phyloP scores from a whole-genome alignment of 495 filamentous ascomycete species.

The Penicillium malachiteum region DNA sequence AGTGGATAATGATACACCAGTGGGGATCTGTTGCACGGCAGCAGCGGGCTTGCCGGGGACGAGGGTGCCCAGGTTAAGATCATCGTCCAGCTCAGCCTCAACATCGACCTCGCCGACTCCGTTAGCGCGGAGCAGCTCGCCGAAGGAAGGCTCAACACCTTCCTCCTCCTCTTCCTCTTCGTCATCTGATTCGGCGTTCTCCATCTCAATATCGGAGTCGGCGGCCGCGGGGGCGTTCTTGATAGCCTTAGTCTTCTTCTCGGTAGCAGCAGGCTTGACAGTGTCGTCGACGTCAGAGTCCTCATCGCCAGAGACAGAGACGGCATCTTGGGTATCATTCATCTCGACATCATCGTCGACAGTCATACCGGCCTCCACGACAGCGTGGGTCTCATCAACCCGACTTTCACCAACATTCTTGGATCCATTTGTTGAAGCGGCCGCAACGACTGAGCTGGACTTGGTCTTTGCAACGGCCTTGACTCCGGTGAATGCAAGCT shows the following conservation, averaged over 20 bases:
- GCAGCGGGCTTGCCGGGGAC: conserved; percentile 40
- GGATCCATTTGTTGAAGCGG: conserved; percentile 54
- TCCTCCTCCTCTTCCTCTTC: conserved; percentile 48
- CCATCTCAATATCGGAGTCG: conserved; percentile 46
- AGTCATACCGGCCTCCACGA: conserved; percentile 53
- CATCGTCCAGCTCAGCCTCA: conserved; percentile 50
- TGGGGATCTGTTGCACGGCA: conserved; percentile 56
- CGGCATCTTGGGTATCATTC: conserved; percentile 45
- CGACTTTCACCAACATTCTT: conserved; percentile 58
- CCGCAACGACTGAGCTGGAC: conserved; percentile 40
- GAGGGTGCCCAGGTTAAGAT: conserved; percentile 38
- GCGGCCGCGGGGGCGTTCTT: conserved; percentile 29
- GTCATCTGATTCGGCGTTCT: conserved; percentile 38
- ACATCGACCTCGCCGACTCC: conserved; percentile 74
- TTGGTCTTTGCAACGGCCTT: conserved; percentile 50
- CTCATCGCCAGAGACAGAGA: conserved; percentile 36
- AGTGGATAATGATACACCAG: conserved; percentile 79
- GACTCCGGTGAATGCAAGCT: conserved; percentile 44
- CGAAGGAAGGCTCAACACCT: conserved; percentile 74
- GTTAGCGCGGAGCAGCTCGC: conserved; percentile 76
- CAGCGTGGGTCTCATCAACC: conserved; percentile 73
- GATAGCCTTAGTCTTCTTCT: conserved; percentile 33
- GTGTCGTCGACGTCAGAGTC: conserved; percentile 46
- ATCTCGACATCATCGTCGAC: conserved; percentile 50
- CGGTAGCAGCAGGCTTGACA: conserved; percentile 27